Percentiles rank a stretch among this genome's conserved stretches.
Evolutionary conservation across 148 eudicot species (phyloP).

Genomic region (Heliamphora exappendiculata): DNA sequence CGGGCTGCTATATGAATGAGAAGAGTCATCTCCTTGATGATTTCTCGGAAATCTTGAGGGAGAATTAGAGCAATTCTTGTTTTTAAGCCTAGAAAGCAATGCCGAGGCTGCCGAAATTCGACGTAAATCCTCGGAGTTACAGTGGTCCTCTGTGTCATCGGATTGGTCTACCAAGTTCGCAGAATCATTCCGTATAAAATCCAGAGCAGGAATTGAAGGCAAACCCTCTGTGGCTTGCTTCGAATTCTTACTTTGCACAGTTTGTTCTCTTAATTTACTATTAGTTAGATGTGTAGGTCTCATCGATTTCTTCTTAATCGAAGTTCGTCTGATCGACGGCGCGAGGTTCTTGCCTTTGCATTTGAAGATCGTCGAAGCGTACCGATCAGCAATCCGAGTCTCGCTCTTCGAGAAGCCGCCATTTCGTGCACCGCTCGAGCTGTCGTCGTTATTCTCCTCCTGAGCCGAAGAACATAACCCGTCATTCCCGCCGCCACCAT

Average conservation of each 20-base stretch:
- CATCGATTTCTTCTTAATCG: constrained; percentile 50
- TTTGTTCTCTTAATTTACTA: constrained; percentile 30
- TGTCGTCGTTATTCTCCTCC: constrained; percentile 56
- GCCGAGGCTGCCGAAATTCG: constrained; percentile 50
- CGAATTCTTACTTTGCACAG: constrained; percentile 27
- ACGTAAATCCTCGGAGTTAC: constrained; percentile 52
- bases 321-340: constrained; percentile 36
- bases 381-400: constrained; percentile 40
- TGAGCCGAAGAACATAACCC: constrained; percentile 38
- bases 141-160: constrained; percentile 54
- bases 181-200: no score
- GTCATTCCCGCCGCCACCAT: constrained; percentile 40
- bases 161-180: constrained; percentile 60
- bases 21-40: constrained; percentile 65
- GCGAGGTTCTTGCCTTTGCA: constrained; percentile 43
- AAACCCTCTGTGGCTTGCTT: constrained; percentile 27
- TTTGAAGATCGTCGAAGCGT: constrained; percentile 41
- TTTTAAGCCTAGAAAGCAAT: constrained; percentile 63
- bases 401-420: constrained; percentile 71
- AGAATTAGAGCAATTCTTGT: constrained; percentile 27
- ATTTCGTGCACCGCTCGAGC: constrained; percentile 61
- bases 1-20: constrained; percentile 73
- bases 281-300: constrained; percentile 35
- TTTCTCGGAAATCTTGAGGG: constrained; percentile 42
- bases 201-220: no score